Evolutionary conservation across 208 protist genomes (phyloP), one percentile per base, ranked within the genome.

Genomic region (Leishmania lainsoni): DNA sequence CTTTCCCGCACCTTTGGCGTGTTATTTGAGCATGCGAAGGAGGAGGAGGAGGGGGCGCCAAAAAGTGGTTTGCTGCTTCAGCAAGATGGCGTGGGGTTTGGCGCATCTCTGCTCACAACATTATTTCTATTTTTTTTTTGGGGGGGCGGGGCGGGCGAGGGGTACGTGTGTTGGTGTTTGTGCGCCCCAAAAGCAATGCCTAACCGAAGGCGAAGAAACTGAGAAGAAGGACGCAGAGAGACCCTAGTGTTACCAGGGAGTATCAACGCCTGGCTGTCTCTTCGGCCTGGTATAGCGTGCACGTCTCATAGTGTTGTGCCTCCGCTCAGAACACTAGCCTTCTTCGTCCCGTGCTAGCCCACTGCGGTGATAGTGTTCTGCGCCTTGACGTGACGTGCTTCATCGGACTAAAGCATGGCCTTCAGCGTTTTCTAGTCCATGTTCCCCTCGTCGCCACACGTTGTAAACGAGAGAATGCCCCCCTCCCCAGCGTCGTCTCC

Each of bases 61-160:
- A 39, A 39, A 68, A 68, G 61, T 22, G 29, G 8, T 68, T 39
- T 68, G 61, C 61, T 68, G 61, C 29, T 32, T 20, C 61, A 39
- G 61, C 61, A 68, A 20, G 12, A 68, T 68, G 58, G 26, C 29
- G 58, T 63, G 61, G 20, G 9, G 42, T 45, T 26, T 16, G 29
- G 29, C 17, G 26, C 22, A 12, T 68, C 12, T 75, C 66, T 75
- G 63, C 58, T 70, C 39, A 80, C 69, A 78, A n/a, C 22, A 14
- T 16, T 20, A 76, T 14, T 77, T 2, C 9, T 63, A 12, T 32
- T 29, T 63, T n/a, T 9, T 45, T 45, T 45, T 45, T 9, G 42
- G 42, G 42, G 42, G 42, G 42, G 42, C n/a, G n/a, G n/a, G n/a
- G n/a, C n/a, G n/a, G 42, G 6, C 6, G 42, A 4, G 26, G 61